Percentiles rank a stretch among this genome's conserved stretches.
phyloP scores from a whole-genome alignment of 2,329 filamentous ascomycete species.

The Paecilomyces formosus region DNA sequence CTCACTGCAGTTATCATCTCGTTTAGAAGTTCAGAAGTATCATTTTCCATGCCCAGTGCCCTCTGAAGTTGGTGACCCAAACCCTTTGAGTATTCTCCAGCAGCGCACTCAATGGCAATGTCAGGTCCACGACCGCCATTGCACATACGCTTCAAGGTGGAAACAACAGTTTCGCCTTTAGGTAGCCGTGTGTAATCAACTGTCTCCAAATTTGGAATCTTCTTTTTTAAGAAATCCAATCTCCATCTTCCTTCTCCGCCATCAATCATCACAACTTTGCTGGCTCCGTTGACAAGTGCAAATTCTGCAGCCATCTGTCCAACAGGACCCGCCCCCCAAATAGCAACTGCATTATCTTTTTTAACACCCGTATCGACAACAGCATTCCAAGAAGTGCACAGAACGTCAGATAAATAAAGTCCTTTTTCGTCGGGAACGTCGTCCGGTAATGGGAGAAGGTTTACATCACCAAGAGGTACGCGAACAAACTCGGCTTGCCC shows the following conservation, averaged over 20 bases:
- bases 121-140: slow-evolving; percentile 66
- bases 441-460: slow-evolving; percentile 70
- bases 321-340: slow-evolving; percentile 80
- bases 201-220: slow-evolving; percentile 58
- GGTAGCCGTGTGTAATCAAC: slow-evolving; percentile 63
- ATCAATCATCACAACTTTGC: slow-evolving; percentile 72
- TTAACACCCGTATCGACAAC: slow-evolving; percentile 78
- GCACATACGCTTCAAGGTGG: slow-evolving; percentile 62
- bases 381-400: slow-evolving; percentile 73
- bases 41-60: slow-evolving; percentile 65
- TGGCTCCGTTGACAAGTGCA: slow-evolving; percentile 62
- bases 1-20: slow-evolving; percentile 48
- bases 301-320: slow-evolving; percentile 69
- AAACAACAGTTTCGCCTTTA: slow-evolving; percentile 58
- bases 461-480: slow-evolving; percentile 72
- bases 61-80: slow-evolving; percentile 56
- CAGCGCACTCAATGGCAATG: slow-evolving; percentile 61
- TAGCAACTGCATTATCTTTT: slow-evolving; percentile 65
- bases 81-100: slow-evolving; percentile 56
- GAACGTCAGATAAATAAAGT: slow-evolving; percentile 72
- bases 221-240: slow-evolving; percentile 59
- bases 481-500: slow-evolving; percentile 83
- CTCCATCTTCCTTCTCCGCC: slow-evolving; percentile 55
- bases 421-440: slow-evolving; percentile 78
- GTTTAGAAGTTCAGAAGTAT: slow-evolving; percentile 62